Percentiles rank a stretch among this genome's conserved stretches.
Conservation (phyloP, 345 rosid species). For the Xanthoceras sorbifolium region DNA sequence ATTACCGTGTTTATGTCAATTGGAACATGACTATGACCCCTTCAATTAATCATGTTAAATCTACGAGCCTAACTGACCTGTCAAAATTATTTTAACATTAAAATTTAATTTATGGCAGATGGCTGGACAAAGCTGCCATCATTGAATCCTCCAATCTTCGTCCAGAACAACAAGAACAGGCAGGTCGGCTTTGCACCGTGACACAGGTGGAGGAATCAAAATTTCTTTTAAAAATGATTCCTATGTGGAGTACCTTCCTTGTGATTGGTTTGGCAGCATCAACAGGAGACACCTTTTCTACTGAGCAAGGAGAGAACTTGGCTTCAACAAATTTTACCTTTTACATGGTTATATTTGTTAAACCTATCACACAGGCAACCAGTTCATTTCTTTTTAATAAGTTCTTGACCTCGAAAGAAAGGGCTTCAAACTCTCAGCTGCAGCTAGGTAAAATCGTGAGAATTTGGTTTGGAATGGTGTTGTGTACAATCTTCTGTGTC, state of each 20-base stretch:
- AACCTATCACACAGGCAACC: neutral
- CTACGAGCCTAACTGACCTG: too few species aligned
- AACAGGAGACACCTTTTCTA: slow-evolving; percentile 8
- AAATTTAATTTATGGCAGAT: neutral
- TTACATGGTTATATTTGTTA: neutral
- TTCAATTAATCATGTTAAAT: too few species aligned
- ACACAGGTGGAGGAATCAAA: slow-evolving; percentile 3
- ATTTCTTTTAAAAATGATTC: neutral
- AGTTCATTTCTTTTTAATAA: neutral
- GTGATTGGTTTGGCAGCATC: slow-evolving; percentile 4
- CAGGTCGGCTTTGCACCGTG: neutral
- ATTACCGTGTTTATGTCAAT: too few species aligned
- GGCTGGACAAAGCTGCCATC: slow-evolving; percentile 7
- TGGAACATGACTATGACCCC: too few species aligned
- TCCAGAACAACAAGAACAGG: neutral
- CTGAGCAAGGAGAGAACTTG: slow-evolving; percentile 2
- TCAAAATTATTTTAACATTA: too few species aligned
- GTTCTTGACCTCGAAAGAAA: neutral
- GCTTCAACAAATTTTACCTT: neutral
- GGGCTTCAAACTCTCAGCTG: neutral
- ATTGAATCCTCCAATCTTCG: neutral
- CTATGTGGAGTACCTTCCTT: slow-evolving; percentile 16
- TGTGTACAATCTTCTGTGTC: neutral
- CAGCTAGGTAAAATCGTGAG: neutral
- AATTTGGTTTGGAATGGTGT: neutral